These are phyloP conservation scores for Berberis thunbergii DNA, from an alignment of 164 flowering plant species.

Conservation along the genomic window DNA sequence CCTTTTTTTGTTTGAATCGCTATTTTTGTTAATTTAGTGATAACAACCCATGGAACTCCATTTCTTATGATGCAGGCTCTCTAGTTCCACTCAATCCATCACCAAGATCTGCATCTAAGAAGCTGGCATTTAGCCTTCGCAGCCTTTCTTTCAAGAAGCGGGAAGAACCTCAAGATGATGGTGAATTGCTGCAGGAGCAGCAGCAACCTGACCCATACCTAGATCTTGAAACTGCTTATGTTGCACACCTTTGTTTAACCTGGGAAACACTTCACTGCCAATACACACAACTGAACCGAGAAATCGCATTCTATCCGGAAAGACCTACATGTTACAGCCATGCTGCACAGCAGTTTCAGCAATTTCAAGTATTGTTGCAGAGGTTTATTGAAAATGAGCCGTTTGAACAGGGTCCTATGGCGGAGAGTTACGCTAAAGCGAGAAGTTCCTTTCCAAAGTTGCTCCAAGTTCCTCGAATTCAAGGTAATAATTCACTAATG, in stretches of 20 bases:
- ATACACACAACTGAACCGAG: constrained; percentile 57
- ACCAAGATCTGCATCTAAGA: constrained; percentile 65
- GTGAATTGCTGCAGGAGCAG: constrained; percentile 53
- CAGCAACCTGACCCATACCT: constrained; percentile 37
- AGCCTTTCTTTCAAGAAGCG: constrained; percentile 63
- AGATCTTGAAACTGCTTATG: constrained; percentile 77
- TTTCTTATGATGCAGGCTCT: constrained; percentile 25
- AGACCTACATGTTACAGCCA: constrained; percentile 46
- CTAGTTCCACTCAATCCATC: constrained; percentile 40
- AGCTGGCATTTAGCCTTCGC: constrained; percentile 63
- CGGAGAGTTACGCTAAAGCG: constrained; percentile 58
- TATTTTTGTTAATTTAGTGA: too few species aligned
- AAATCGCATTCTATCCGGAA: constrained; percentile 44
- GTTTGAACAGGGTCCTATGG: constrained; percentile 58
- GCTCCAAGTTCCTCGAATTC: constrained; percentile 72
- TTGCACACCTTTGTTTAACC: constrained; percentile 80
- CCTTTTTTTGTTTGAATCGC: background rate
- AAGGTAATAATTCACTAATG: constrained; percentile 32
- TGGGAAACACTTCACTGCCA: constrained; percentile 98
- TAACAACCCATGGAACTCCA: background rate
- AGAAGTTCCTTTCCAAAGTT: constrained; percentile 56
- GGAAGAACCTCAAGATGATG: constrained; percentile 56
- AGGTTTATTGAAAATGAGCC: constrained; percentile 93
- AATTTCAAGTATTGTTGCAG: constrained; percentile 82
- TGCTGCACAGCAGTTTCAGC: constrained; percentile 81